A percentile compares a stretch with the other conserved stretches of the same genome.
Conservation (phyloP, 345 rosid genomes). For the Hevea brasiliensis region DNA sequence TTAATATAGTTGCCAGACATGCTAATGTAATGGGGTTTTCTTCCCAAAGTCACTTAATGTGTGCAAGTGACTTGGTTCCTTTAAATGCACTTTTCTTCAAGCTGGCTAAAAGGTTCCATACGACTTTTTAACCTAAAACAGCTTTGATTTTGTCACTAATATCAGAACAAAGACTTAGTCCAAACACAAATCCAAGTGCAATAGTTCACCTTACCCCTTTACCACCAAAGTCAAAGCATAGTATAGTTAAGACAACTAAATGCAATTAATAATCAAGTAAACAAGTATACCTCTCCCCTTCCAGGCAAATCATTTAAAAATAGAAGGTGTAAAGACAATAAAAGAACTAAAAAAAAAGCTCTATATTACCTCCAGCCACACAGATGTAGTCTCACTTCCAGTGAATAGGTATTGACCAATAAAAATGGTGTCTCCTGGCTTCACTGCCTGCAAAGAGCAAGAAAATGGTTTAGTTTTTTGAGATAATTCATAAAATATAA, state of each 20-base stretch:
- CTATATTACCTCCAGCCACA: conserved; percentile 83
- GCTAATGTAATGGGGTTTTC: not conserved
- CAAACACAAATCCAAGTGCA: not conserved
- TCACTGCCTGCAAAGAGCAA: conserved; percentile 71
- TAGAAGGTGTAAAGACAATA: too few relatives aligned
- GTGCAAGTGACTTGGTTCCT: not conserved
- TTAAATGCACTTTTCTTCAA: not conserved
- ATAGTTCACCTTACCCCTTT: not conserved
- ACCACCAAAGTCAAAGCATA: not conserved
- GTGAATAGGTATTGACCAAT: conserved; percentile 92
- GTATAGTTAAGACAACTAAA: not conserved
- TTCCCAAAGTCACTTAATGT: too few relatives aligned
- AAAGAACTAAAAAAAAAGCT: not conserved
- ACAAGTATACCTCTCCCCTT: not conserved
- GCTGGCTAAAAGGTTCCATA: not conserved
- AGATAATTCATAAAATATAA: not conserved
- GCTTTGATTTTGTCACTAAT: not conserved
- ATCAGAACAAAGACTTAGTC: not conserved
- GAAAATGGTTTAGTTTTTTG: not conserved
- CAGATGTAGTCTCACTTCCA: conserved; percentile 97
- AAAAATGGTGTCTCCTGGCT: conserved; percentile 90
- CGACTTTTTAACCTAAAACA: not conserved
- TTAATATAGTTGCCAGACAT: not conserved
- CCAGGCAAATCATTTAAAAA: not conserved
- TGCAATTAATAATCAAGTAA: not conserved